Conservation (phyloP, 2,329 filamentous ascomycete genomes). For the Aspergillus vadensis region DNA sequence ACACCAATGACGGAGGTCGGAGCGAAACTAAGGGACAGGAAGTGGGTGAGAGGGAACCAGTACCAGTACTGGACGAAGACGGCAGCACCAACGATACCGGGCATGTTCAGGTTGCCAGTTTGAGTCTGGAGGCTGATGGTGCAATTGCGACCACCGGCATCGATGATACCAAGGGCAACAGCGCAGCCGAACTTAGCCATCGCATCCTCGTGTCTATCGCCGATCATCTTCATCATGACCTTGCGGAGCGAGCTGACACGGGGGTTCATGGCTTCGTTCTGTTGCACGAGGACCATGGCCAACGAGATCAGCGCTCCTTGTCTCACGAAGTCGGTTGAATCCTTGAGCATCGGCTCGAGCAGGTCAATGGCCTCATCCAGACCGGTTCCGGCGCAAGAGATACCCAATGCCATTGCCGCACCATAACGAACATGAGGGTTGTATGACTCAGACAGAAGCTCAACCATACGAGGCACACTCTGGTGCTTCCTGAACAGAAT, state of each 20-base stretch:
- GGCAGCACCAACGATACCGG: slow-evolving; percentile 94
- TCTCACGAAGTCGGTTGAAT: slow-evolving; percentile 96
- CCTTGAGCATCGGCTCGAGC: slow-evolving; percentile 98
- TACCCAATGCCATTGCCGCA: slow-evolving; percentile 96
- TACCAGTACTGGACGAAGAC: slow-evolving; percentile 99
- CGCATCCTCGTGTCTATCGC: slow-evolving; percentile 94
- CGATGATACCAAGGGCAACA: slow-evolving; percentile 92
- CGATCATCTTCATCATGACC: slow-evolving; percentile 88
- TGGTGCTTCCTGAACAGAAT: slow-evolving; percentile 97
- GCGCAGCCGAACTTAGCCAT: slow-evolving; percentile 99
- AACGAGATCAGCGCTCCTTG: slow-evolving; percentile 93
- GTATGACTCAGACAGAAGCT: slow-evolving; percentile 96
- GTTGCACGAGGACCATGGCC: slow-evolving; percentile 98
- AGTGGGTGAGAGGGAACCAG: slow-evolving; percentile 99
- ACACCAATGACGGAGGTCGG: slow-evolving; percentile 94
- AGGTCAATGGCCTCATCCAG: slow-evolving; percentile 95
- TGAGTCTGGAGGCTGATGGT: slow-evolving; percentile 97
- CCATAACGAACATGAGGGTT: slow-evolving; percentile 98
- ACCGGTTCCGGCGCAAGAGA: slow-evolving; percentile 94
- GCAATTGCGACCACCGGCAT: slow-evolving; percentile 96
- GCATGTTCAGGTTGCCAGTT: slow-evolving; percentile 98
- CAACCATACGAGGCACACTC: slow-evolving; percentile 97
- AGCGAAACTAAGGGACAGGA: slow-evolving; percentile 93
- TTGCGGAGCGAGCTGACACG: slow-evolving; percentile 91
- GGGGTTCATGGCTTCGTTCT: slow-evolving; percentile 98